Evolutionary conservation across 2,329 filamentous ascomycete species (phyloP).

Genomic region (Fusarium subtropicale): DNA sequence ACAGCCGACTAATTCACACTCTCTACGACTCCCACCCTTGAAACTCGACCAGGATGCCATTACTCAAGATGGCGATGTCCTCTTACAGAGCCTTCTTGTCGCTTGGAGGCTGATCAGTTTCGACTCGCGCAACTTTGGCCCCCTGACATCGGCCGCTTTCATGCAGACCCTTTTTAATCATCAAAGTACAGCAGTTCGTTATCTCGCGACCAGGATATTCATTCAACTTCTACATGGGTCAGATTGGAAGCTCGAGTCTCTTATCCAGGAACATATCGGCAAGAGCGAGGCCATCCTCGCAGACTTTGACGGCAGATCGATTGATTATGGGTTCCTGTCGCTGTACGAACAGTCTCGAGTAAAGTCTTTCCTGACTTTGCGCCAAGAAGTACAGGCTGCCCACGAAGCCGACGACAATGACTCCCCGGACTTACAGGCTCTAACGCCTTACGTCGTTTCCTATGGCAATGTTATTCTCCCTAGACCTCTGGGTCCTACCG

Average conservation of each 20-base stretch:
- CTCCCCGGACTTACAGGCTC: conserved; percentile 50
- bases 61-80: conserved; percentile 35
- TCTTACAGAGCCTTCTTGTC: conserved; percentile 55
- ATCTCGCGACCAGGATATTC: conserved; percentile 84
- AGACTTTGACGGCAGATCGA: conserved; percentile 77
- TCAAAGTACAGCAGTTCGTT: conserved; percentile 72
- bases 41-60: conserved; percentile 47
- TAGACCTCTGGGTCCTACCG: conserved; percentile 63
- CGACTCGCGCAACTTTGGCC: conserved; percentile 75
- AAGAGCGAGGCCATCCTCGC: conserved; percentile 71
- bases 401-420: conserved; percentile 21
- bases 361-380: conserved; percentile 58
- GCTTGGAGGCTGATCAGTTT: conserved; percentile 84
- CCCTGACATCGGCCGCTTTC: conserved; percentile 71
- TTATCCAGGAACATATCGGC: conserved; percentile 75
- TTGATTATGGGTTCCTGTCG: conserved; percentile 82
- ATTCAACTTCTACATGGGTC: conserved; percentile 82
- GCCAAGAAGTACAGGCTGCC: conserved; percentile 52
- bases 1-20: conserved; percentile 36
- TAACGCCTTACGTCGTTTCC: conserved; percentile 71
- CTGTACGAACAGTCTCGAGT: conserved; percentile 68
- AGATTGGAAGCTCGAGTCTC: conserved; percentile 79
- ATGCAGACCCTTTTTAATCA: conserved; percentile 77
- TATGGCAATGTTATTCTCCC: conserved; percentile 77
- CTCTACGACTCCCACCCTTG: conserved; percentile 49